Conservation (phyloP, 192 early-diverging fungal species). For the Coemansia aciculifera region DNA sequence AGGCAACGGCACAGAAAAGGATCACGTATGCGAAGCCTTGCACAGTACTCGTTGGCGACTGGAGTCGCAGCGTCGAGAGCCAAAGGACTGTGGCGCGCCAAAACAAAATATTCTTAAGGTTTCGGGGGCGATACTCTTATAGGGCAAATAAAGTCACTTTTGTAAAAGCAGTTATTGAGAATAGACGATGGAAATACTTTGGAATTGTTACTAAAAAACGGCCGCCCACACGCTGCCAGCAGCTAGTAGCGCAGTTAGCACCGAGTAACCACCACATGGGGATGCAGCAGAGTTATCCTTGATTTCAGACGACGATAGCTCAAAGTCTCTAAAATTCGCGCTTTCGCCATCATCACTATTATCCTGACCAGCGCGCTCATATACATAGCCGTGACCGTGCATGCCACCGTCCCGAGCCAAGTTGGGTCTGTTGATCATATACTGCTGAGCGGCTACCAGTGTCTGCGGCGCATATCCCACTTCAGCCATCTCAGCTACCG, state of each 20-base stretch:
- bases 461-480: slow-evolving; percentile 45
- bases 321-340: not conserved
- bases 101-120: not conserved
- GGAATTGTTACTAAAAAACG: not conserved
- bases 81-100: not conserved
- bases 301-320: slow-evolving; percentile 6
- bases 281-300: slow-evolving; percentile 17
- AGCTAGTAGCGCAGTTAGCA: not conserved
- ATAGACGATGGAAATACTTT: not conserved
- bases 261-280: not conserved
- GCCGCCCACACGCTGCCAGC: slow-evolving; percentile 5
- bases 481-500: slow-evolving; percentile 11
- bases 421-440: slow-evolving; percentile 18
- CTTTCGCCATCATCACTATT: not conserved
- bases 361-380: slow-evolving; percentile 14
- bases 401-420: not conserved
- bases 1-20: too few species aligned
- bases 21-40: too few species aligned
- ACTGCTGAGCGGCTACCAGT: slow-evolving; percentile 36
- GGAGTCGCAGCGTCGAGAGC: too few species aligned
- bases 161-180: not conserved
- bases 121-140: too few species aligned
- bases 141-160: too few species aligned
- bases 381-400: not conserved
- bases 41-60: too few species aligned